Evolutionary conservation across 1,284 basidiomycete genomes (phyloP), one percentile per base, ranked within the genome.

Genomic region (Spongiforma sp.): DNA sequence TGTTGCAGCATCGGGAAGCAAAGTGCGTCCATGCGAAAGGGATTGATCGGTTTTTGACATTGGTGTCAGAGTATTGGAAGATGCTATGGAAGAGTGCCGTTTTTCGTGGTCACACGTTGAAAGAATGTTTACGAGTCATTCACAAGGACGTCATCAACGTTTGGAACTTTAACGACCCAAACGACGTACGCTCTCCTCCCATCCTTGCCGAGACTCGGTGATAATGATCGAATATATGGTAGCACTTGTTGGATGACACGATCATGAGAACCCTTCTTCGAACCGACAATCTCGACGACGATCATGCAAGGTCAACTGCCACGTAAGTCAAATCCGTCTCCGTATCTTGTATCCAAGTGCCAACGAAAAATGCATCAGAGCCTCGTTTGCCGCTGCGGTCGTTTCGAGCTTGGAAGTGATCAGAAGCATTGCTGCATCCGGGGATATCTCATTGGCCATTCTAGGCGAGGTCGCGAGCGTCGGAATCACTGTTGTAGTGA

Each of bases 81-180:
- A 69, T 53, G 15, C 70, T 79, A 24, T 50, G 66, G 37, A 69
- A 69, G 32, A 73, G 73, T 26, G 48, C 67, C 4, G 52, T 71
- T 28, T 70, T 77, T 62, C 50, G 50, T 3, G 68, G 64, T 5
- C 63, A 41, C 26, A 70, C 69, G 7, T 67, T 57, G 39, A 57
- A 60, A 15, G 55, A 62, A 17, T 73, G 74, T 53, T 52, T 79
- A 55, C 19, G 66, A 17, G 62, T 68, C 4, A 65, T 77, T 28
- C 74, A 66, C n/a, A 30, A 59, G 5, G 77, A 77, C n/a, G 69
- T 76, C 21, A 58, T 72, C 24, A 39, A 60, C 7, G 65, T 73
- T 15, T 77, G 76, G 76, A 75, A 78, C 59, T 71, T 77, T 24
- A 32, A 66, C 30, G 77, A 77, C 61, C 71, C 70, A 1, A 30